Conservation (phyloP, 2,329 filamentous ascomycete species). For the Sporothrix phasma region DNA sequence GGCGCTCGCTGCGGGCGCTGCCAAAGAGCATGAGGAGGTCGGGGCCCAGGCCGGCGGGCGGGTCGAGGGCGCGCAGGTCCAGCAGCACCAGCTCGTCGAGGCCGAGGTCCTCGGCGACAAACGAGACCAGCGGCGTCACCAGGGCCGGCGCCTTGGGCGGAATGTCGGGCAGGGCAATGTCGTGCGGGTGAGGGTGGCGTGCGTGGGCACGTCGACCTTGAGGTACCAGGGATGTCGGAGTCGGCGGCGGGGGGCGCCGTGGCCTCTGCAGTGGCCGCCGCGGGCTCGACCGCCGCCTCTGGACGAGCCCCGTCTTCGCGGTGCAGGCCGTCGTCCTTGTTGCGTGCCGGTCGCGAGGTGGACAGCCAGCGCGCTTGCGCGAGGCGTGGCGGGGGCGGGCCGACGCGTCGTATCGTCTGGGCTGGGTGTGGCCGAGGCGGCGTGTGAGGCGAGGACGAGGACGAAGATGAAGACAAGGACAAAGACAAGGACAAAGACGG, state of each 20-base stretch:
- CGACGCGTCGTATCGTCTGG: not conserved
- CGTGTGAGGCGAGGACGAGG: too few relatives aligned
- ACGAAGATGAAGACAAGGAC: too few relatives aligned
- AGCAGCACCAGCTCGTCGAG: constrained; percentile 71
- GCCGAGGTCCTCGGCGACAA: constrained; percentile 74
- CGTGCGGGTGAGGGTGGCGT: constrained; percentile 39
- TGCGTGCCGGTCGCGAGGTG: not conserved
- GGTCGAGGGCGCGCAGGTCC: constrained; percentile 75
- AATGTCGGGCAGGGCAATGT: constrained; percentile 38
- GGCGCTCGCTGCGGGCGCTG: constrained; percentile 83
- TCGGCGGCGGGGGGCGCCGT: not conserved
- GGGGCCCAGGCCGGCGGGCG: constrained; percentile 75
- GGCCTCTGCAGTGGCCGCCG: not conserved
- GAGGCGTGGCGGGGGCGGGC: not conserved
- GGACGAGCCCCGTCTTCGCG: not conserved
- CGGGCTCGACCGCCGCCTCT: not conserved
- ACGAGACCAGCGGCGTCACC: constrained; percentile 61
- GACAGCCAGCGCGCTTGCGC: not conserved
- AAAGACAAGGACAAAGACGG: too few relatives aligned
- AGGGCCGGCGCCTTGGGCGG: constrained; percentile 63
- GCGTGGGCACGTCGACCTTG: constrained; percentile 53
- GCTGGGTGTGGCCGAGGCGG: not conserved
- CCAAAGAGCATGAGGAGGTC: constrained; percentile 89
- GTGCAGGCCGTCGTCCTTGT: not conserved
- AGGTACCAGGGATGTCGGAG: constrained; percentile 61